Base-by-base conservation (phyloP, 805 yeast genomes). In the Wickerhamomyces queroliae region DNA sequence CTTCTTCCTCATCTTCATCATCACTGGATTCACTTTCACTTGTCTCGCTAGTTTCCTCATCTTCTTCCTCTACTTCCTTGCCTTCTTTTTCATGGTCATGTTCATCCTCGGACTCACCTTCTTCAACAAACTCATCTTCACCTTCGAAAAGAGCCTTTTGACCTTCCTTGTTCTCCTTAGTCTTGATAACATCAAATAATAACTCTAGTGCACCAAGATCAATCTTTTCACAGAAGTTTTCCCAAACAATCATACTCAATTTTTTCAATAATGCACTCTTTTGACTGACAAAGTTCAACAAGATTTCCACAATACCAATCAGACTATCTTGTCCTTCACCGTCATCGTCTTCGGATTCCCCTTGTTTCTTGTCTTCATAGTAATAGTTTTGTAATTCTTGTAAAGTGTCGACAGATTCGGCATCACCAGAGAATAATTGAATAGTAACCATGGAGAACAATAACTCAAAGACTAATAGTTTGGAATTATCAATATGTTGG, bases 161-260 rank as follows among this genome's bases (percentile, higher is more conserved):
- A 2, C 97, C 97, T 48, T 81, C 80, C 45, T 80, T 76, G 57
- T 84, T 86, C 59, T 90, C 97, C 53, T 76, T 79, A 0, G 95
- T 70, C 15, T 63, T 48, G 37, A 83, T 57, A 15, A 82, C 73
- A 41, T 80, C 83, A 37, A 68, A 66, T 35, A 83, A 51, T 19
- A 76, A 59, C 10, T 64, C 61, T 24, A 83, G 48, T 35, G 81
- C 77, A 9, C 60, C 56, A 10, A 46, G 50, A 2, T 66, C 67
- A 23, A 80, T 59, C 25, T 69, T 64, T 16, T 58, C 62, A n/a
- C 77, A 58, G 42, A 81, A 70, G 28, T 74, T 71, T 31, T 73
- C 77, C 80, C 82, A 76, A 10, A 74, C 76, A 17, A 70, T 62
- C 40, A 72, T 64, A 29, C 80, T 71, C 30, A 82, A 58, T 46